Base-by-base conservation (phyloP, 352 stramenopile species). In the Globisporangium nagaii region DNA sequence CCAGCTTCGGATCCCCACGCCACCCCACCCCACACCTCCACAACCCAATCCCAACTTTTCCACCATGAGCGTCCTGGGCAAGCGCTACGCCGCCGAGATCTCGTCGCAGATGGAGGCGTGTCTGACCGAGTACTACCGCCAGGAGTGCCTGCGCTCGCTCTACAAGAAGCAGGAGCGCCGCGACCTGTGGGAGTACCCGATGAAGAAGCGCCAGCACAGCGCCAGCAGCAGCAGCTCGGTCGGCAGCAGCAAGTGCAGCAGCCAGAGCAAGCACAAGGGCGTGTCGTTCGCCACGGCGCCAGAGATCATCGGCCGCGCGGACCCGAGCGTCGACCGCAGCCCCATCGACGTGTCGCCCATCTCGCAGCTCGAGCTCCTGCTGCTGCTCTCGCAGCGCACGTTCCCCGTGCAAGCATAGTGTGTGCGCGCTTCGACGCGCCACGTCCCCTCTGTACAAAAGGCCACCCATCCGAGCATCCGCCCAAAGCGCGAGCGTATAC, bases 91-190 rank as follows among this genome's bases (percentile, higher is more conserved):
- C 40, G 71, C 70, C 35, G 69, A 91, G 55, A 85, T 85, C 63
- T 65, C 54, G 19, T 62, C 59, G 43, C 58, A 66, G 22, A 60
- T 73, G 53, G 80, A 90, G 67, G 73, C 74, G 39, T 77, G 71
- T 65, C 61, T 91, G 49, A 91, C 81, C 31, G 81, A 91, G 67
- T 91, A 84, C 69, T 91, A 91, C 66, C 78, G 81, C 55, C 78
- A 87, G 50, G 81, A 89, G 60, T 91, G 81, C 46, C 72, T 91
- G 42, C 78, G 78, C 48, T 68, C 81, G 41, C 68, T 91, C 53
- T 89, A 91, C 69, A 74, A 71, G 58, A 84, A 82, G 65, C 71
- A 83, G 50, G 58, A 75, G 37, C 63, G 66, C 15, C 66, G 63
- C 44, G 62, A 65, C 41, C 58, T 78, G 35, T 80, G 70, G 56